phyloP scores from a whole-genome alignment of 176 grass and related monocot genomes.

The Aegilops speltoides region DNA sequence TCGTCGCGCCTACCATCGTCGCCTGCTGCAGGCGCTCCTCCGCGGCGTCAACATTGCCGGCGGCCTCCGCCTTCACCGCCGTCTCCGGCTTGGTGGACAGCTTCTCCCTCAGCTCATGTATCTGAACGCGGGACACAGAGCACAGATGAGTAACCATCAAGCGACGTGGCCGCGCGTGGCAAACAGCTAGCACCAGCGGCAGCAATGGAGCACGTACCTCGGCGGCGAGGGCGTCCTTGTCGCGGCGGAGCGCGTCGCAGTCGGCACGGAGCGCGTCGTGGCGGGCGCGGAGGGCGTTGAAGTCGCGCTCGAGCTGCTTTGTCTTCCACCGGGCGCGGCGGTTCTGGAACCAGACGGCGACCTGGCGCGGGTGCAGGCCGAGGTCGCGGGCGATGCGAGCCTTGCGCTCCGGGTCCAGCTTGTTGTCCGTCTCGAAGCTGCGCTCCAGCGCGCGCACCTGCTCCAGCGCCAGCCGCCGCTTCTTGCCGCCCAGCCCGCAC shows the following conservation, averaged over 20 bases:
- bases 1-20: neutral
- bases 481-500: constrained; percentile 56
- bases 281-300: constrained; percentile 52
- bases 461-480: constrained; percentile 45
- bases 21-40: constrained; percentile 19
- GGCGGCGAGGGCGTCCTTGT: constrained; percentile 65
- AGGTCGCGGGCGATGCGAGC: constrained; percentile 70
- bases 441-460: constrained; percentile 66
- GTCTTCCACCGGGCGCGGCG: constrained; percentile 95
- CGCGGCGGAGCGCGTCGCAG: constrained; percentile 68
- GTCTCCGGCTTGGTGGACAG: constrained; percentile 12
- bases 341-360: constrained; percentile 98
- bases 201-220: constrained; percentile 27
- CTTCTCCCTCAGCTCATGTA: constrained; percentile 53
- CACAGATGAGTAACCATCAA: neutral
- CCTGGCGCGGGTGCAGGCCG: constrained; percentile 83
- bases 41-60: constrained; percentile 7
- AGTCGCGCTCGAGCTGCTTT: constrained; percentile 88
- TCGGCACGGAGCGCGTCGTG: constrained; percentile 70
- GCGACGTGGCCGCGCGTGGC: neutral
- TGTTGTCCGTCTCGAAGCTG: constrained; percentile 66
- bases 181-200: neutral
- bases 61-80: constrained; percentile 18
- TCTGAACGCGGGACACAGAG: constrained; percentile 7
- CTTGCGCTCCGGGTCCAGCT: constrained; percentile 72